Conservation (phyloP, 2,329 filamentous ascomycete genomes). For the Neofusicoccum sp. region DNA sequence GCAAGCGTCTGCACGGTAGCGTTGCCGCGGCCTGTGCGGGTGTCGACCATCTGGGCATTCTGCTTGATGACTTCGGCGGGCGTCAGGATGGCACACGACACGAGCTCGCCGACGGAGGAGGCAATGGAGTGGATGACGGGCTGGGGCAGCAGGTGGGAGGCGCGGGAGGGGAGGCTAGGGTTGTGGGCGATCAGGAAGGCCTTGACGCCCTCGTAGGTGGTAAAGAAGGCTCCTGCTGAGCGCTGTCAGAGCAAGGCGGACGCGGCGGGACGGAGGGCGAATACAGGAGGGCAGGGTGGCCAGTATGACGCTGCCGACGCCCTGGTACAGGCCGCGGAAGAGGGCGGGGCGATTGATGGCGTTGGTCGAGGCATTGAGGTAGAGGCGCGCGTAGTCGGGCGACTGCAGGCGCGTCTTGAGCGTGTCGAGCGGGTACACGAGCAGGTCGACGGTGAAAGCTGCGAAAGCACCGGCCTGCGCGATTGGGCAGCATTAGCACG, state of each 20-base stretch:
- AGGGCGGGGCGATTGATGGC: constrained; percentile 58
- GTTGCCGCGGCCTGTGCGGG: constrained; percentile 42
- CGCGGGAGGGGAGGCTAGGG: constrained; percentile 38
- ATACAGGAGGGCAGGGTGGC: constrained; percentile 85
- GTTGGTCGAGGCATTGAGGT: constrained; percentile 59
- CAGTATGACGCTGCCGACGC: constrained; percentile 80
- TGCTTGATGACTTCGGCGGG: constrained; percentile 92
- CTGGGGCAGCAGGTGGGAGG: constrained; percentile 57
- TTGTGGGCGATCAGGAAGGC: constrained; percentile 57
- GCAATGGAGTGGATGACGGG: constrained; percentile 73
- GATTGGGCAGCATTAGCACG: background rate
- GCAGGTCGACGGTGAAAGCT: constrained; percentile 81
- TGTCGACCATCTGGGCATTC: constrained; percentile 81
- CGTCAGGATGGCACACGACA: constrained; percentile 83
- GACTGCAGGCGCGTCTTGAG: constrained; percentile 86
- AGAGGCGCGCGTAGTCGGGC: constrained; percentile 70
- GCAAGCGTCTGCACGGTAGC: constrained; percentile 58
- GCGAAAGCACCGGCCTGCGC: constrained; percentile 80
- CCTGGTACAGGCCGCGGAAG: constrained; percentile 81
- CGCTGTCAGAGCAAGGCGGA: background rate
- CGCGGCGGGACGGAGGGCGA: constrained; percentile 25
- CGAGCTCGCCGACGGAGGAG: constrained; percentile 77
- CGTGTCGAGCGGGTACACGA: constrained; percentile 87
- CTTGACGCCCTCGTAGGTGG: constrained; percentile 82
- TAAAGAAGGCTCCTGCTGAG: constrained; percentile 82